Conservation (phyloP, 208 protist genomes). For the Angomonas deanei region DNA sequence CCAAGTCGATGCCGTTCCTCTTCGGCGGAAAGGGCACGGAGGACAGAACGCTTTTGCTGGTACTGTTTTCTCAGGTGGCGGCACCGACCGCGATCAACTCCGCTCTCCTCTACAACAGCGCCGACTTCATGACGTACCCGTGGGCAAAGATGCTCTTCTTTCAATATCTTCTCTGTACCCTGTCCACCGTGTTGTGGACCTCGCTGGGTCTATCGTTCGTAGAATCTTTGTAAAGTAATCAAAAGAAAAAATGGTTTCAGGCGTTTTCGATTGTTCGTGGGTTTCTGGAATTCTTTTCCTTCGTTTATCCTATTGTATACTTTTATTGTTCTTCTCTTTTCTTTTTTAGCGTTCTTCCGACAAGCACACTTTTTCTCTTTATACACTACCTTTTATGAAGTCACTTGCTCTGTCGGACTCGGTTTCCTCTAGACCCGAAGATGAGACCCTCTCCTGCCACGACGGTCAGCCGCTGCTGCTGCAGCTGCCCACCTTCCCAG, state of each 20-base stretch:
- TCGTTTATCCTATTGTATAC: neutral
- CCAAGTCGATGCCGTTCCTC: slow-evolving; percentile 35
- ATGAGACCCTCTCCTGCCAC: too few species aligned
- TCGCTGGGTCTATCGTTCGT: slow-evolving; percentile 38
- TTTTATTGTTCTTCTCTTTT: slow-evolving; percentile 2
- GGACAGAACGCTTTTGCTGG: slow-evolving; percentile 61
- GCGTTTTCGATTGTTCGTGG: neutral
- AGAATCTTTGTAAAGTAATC: slow-evolving; percentile 7
- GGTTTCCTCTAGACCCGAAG: too few species aligned
- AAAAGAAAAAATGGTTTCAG: neutral
- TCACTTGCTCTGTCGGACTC: too few species aligned
- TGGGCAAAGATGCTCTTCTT: slow-evolving; percentile 81
- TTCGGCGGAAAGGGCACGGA: slow-evolving; percentile 32
- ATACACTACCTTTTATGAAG: too few species aligned
- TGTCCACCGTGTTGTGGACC: slow-evolving; percentile 60
- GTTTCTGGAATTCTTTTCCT: neutral
- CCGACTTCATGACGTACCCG: slow-evolving; percentile 54
- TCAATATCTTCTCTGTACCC: slow-evolving; percentile 56
- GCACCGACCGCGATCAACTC: slow-evolving; percentile 78
- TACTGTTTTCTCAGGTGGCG: slow-evolving; percentile 58
- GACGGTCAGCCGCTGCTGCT: too few species aligned
- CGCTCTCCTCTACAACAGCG: slow-evolving; percentile 54
- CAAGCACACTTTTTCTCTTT: too few species aligned
- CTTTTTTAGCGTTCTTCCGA: too few species aligned
- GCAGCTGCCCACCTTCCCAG: too few species aligned